Evolutionary conservation across 1,139 yeast genomes (phyloP).

Genomic region (Kodamaea alishanica): DNA sequence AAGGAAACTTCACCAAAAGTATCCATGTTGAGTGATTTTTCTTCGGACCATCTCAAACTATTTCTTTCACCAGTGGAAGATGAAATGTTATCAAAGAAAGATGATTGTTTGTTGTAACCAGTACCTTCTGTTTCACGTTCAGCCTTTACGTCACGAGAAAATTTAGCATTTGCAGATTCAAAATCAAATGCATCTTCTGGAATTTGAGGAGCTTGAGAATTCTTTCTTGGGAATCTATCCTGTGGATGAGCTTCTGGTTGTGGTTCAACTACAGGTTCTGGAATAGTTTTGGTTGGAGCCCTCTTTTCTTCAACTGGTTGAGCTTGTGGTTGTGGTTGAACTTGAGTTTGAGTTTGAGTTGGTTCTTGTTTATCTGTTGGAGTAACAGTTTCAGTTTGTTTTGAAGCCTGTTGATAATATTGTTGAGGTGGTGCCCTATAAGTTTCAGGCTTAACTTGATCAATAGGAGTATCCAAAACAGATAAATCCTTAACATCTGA

Average conservation of each 20-base stretch:
- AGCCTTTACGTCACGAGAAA: constrained; percentile 34
- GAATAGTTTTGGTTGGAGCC: constrained; percentile 7
- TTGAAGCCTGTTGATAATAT: constrained; percentile 9
- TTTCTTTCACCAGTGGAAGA: constrained; percentile 39
- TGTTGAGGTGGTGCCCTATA: constrained; percentile 14
- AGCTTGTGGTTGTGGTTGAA: constrained; percentile 18
- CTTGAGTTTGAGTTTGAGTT: constrained; percentile 14
- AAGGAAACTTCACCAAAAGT: constrained; percentile 29
- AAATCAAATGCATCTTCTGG: constrained; percentile 50
- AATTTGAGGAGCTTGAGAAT: constrained; percentile 31
- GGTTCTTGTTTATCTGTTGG: constrained; percentile 20
- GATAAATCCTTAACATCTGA: constrained; percentile 87
- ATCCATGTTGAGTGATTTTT: constrained; percentile 39
- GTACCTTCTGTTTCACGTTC: constrained; percentile 15
- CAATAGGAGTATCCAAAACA: constrained; percentile 67
- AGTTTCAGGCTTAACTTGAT: constrained; percentile 45
- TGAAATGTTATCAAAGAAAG: constrained; percentile 30
- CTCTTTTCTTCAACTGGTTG: constrained; percentile 11
- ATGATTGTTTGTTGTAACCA: constrained; percentile 21
- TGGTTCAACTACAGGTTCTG: constrained; percentile 9
- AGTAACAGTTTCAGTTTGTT: constrained; percentile 12
- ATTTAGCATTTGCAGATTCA: constrained; percentile 42
- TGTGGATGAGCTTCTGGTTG: constrained; percentile 16
- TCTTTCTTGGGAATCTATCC: constrained; percentile 7
- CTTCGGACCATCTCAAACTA: constrained; percentile 58